Evolutionary conservation across 2,329 filamentous ascomycete species (phyloP).

Genomic region (Aspergillus flavus): DNA sequence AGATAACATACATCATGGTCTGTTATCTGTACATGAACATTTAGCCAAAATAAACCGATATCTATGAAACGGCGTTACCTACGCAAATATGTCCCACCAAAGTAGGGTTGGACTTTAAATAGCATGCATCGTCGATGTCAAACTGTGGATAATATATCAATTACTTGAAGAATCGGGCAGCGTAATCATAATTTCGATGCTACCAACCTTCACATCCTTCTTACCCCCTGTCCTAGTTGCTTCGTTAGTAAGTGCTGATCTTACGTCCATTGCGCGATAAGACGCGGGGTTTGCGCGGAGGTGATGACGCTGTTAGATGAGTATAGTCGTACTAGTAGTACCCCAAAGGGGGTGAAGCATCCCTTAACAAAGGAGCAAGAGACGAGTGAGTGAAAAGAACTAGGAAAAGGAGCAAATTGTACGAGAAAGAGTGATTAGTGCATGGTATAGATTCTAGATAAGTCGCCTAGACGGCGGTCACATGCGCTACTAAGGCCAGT

Average conservation of each 20-base stretch:
- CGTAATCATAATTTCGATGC: background rate
- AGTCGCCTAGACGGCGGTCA: background rate
- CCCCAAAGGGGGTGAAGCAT: background rate
- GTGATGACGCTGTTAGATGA: background rate
- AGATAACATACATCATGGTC: conserved; percentile 18
- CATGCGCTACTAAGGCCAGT: background rate
- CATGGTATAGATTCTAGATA: background rate
- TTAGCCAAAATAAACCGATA: background rate
- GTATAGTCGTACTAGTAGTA: background rate
- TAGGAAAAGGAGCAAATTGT: background rate
- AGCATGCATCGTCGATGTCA: conserved; percentile 23
- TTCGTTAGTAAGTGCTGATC: background rate
- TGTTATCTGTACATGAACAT: conserved; percentile 15
- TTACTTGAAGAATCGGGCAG: background rate
- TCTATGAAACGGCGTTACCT: conserved; percentile 7
- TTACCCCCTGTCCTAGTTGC: background rate
- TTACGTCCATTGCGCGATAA: conserved; percentile 9
- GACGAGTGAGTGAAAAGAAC: background rate
- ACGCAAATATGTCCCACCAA: conserved; percentile 23
- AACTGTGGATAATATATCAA: conserved; percentile 16
- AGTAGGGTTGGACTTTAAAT: conserved; percentile 22
- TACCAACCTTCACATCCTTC: conserved; percentile 12
- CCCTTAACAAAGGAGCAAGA: no score
- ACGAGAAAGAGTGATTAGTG: background rate
- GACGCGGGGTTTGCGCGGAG: conserved; percentile 1